Base-by-base conservation (phyloP, 768 basidiomycete species). In the Tulasnella sp. region DNA sequence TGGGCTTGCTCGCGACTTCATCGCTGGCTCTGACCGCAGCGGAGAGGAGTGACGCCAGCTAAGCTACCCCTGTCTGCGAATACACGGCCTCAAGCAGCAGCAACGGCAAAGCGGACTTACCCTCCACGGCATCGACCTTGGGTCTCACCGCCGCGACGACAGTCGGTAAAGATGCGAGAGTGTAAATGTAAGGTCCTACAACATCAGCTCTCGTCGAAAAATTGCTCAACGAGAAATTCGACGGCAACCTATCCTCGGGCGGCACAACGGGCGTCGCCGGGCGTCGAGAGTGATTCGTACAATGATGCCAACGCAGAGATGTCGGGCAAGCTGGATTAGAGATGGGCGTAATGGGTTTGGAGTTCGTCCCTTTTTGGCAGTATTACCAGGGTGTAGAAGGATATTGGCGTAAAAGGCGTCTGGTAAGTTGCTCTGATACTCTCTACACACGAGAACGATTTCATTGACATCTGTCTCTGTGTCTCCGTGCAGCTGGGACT, bases 331-430 rank as follows among this genome's bases (percentile, higher is more conserved):
- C 35, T 78, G 42, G n/a, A 42, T 3, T 18, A 40, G n/a, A 44
- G 16, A 40, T 55, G 32, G 39, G 29, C 51, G 4, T 78, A 44
- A n/a, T 78, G 77, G 77, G 55, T 78, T 9, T 78, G 23, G 77
- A 78, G 72, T 23, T 73, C 16, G 42, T 78, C 6, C 77, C 77
- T 23, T 46, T 51, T 7, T 39, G 44, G 51, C 77, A 61, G 39
- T 42, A 57, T 29, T 51, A 29, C n/a, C 77, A 78, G 40, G 77
- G 73, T 42, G 40, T 3, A 10, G 37, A 73, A 18, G 77, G 70
- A 2, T 40, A 44, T n/a, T 78, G 77, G 77, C 77, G 51, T 40
- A 48, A 46, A 44, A n/a, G n/a, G 57, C 26, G 37, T 78, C 16
- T 35, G 13, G 77, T 78, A 35, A 37, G 77, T 73, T 29, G 44